These are phyloP conservation scores for Cymbopogon citratus DNA, from an alignment of 176 grass and related monocot species.

Conservation along the genomic window DNA sequence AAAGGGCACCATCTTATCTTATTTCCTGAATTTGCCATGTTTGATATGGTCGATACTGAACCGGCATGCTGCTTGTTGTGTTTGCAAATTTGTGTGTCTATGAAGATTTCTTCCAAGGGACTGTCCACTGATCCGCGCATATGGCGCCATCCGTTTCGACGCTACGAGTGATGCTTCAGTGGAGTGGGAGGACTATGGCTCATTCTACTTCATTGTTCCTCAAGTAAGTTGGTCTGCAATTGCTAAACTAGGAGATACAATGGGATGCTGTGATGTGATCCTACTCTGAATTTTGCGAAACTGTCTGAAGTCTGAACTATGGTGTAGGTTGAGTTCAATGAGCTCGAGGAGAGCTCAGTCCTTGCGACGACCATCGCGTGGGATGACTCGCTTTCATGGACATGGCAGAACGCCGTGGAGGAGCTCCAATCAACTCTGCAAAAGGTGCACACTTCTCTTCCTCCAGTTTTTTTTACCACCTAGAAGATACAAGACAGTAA, in stretches of 20 bases:
- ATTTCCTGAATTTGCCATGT: too few relatives aligned
- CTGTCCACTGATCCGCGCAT: constrained; percentile 71
- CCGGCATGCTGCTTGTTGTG: background rate
- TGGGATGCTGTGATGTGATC: background rate
- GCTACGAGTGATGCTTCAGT: constrained; percentile 35
- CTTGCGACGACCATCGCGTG: constrained; percentile 71
- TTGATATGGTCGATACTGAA: background rate
- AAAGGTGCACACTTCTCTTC: constrained; percentile 28
- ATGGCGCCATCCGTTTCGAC: constrained; percentile 91
- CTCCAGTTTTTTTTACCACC: background rate
- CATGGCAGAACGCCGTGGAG: constrained; percentile 53
- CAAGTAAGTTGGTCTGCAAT: constrained; percentile 41
- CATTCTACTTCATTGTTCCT: constrained; percentile 86
- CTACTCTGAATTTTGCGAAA: background rate
- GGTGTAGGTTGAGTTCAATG: constrained; percentile 77
- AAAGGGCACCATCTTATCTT: too few relatives aligned
- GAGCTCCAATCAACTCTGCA: constrained; percentile 56
- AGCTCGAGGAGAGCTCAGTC: constrained; percentile 71
- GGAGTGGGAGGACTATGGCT: constrained; percentile 81
- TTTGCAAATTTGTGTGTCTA: background rate
- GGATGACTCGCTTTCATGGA: constrained; percentile 71
- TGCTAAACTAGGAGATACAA: background rate
- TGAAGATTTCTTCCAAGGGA: constrained; percentile 75
- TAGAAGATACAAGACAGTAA: background rate
- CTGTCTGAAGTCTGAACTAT: constrained; percentile 3